Evolutionary conservation across 495 filamentous ascomycete species (phyloP), one percentile per base, ranked within the genome.

Genomic region (Talaromyces borbonicus): DNA sequence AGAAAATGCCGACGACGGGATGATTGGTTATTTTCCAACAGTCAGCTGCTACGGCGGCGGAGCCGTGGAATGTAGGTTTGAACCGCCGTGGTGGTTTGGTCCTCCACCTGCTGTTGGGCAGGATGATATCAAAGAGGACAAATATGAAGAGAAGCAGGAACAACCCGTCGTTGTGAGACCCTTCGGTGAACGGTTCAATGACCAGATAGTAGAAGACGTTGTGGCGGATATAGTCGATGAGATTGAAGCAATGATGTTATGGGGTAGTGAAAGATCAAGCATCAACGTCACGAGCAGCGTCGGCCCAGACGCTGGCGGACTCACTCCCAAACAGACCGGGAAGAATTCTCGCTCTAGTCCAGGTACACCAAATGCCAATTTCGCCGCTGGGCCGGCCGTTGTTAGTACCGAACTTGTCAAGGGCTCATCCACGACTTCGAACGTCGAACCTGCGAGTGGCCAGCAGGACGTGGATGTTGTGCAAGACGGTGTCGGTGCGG

Each of bases 131-230:
- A 32, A 46, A 3, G 12, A 18, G 2, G 42, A 45, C 18, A 18
- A 4, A 11, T 4, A 4, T 33, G 29, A 44, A 23, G 25, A 44
- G 56, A 63, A 42, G 52, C 59, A 14, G 27, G 50, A 46, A 15
- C 12, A 12, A 25, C 8, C 38, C 6, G n/a, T 23, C 26, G 40
- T 27, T 40, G 51, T 86, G 2, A 68, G 72, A 25, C 66, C 85
- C 1, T 71, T 95, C 18, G 72, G 78, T 5, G 89, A 94, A 47
- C 74, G 92, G 8, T 97, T 87, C 62, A 76, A 85, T 54, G 92
- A 97, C 60, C 90, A 96, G 67, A 90, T 97, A 51, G 90, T 84
- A 3, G 93, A 99, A 64, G 93, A 97, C 57, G 74, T 96, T 6
- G 69, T 90, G 29, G 95, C 87, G 54, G 90, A 96, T 61, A 73